phyloP scores from a whole-genome alignment of 768 basidiomycete species.

The Tulasnella sp. region DNA sequence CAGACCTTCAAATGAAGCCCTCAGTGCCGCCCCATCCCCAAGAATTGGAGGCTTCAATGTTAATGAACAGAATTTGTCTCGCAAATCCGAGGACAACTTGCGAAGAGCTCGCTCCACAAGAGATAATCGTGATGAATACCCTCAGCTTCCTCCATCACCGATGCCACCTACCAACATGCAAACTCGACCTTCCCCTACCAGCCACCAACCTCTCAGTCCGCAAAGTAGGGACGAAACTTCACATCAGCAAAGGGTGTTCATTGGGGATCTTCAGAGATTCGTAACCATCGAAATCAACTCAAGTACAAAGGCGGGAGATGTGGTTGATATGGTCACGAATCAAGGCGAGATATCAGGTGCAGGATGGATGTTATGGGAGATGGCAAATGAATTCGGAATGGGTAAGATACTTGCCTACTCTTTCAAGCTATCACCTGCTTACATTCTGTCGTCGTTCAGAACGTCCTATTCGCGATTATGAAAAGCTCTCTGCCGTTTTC shows the following conservation, averaged over 20 bases:
- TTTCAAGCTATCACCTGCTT: neutral
- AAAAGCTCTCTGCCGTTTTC: constrained; percentile 64
- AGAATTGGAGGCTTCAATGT: no score
- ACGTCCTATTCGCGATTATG: constrained; percentile 78
- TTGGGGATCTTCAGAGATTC: constrained; percentile 63
- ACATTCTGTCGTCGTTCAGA: constrained; percentile 37
- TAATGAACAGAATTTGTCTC: no score
- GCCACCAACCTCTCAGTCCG: neutral
- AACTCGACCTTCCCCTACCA: neutral
- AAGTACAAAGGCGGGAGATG: constrained; percentile 56
- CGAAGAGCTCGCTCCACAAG: neutral
- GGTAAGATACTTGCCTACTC: constrained; percentile 36
- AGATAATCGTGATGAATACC: neutral
- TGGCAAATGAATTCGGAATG: constrained; percentile 85
- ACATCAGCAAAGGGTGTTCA: constrained; percentile 41
- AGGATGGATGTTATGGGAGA: constrained; percentile 79
- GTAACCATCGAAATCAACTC: constrained; percentile 58
- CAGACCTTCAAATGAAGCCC: no score
- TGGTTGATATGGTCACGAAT: constrained; percentile 48
- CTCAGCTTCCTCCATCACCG: neutral
- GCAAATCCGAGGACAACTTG: no score
- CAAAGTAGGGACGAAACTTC: neutral
- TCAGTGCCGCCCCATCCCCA: no score
- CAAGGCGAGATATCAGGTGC: constrained; percentile 46
- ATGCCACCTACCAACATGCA: neutral